A percentile compares a stretch with the other conserved stretches of the same genome.
Conservation (phyloP, 1,284 basidiomycete species). For the Melampsora occidentalis region DNA sequence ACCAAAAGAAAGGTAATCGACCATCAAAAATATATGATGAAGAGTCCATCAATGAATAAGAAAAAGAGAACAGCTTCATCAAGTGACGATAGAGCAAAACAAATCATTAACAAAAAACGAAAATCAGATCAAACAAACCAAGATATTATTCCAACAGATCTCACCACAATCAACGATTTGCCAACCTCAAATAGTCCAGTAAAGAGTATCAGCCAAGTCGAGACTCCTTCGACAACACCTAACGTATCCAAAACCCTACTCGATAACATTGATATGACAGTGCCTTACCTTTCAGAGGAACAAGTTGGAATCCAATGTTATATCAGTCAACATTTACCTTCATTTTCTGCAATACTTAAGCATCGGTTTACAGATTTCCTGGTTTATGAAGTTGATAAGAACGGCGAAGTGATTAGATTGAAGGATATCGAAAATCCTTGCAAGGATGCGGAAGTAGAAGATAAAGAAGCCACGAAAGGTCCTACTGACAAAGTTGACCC, state of each 20-base stretch:
- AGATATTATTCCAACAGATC: too few relatives aligned
- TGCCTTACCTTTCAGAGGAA: conserved; percentile 28
- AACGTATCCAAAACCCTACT: conserved; percentile 7
- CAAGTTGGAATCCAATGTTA: conserved; percentile 38
- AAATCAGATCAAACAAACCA: too few relatives aligned
- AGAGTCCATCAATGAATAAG: too few relatives aligned
- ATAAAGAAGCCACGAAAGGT: background rate
- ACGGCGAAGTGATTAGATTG: conserved; percentile 21
- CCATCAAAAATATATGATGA: too few relatives aligned
- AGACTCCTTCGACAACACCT: too few relatives aligned
- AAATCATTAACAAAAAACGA: too few relatives aligned
- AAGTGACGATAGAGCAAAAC: too few relatives aligned
- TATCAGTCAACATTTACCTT: conserved; percentile 27
- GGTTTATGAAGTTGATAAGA: conserved; percentile 32
- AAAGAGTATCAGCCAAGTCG: too few relatives aligned
- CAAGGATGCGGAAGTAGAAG: background rate
- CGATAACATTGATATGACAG: conserved; percentile 27
- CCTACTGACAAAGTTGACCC: background rate
- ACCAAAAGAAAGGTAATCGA: too few relatives aligned
- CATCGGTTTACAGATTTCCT: conserved; percentile 44
- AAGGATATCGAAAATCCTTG: conserved; percentile 29
- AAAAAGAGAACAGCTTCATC: too few relatives aligned
- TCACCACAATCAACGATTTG: too few relatives aligned
- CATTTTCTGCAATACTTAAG: conserved; percentile 41
- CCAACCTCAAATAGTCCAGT: too few relatives aligned